phyloP scores from a whole-genome alignment of 2,329 filamentous ascomycete genomes.

The Didymella exigua region DNA sequence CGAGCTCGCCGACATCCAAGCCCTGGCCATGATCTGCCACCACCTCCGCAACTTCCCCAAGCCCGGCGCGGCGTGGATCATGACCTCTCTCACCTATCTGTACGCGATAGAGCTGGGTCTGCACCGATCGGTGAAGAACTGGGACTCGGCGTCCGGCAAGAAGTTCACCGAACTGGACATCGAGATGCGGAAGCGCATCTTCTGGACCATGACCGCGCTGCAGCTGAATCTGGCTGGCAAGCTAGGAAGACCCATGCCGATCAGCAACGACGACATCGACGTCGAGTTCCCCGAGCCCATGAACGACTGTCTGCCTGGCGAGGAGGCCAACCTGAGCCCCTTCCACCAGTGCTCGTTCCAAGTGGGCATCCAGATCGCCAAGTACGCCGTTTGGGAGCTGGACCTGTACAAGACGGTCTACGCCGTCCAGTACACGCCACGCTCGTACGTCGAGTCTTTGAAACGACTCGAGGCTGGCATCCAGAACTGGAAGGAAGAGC shows the following conservation, averaged over 20 bases:
- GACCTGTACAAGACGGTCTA: conserved; percentile 81
- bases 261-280: conserved; percentile 77
- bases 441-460: conserved; percentile 68
- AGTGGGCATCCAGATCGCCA: conserved; percentile 69
- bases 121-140: conserved; percentile 71
- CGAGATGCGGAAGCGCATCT: conserved; percentile 78
- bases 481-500: conserved; percentile 64
- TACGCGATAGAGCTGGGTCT: conserved; percentile 76
- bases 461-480: conserved; percentile 69
- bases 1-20: conserved; percentile 72
- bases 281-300: conserved; percentile 75
- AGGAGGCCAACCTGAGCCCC: conserved; percentile 51
- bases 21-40: conserved; percentile 71
- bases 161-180: conserved; percentile 64
- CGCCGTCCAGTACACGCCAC: conserved; percentile 66
- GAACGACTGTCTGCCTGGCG: conserved; percentile 71
- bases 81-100: conserved; percentile 68
- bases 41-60: conserved; percentile 81
- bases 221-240: conserved; percentile 74
- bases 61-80: conserved; percentile 73
- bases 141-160: conserved; percentile 50
- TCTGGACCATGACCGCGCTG: conserved; percentile 73
- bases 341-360: conserved; percentile 68
- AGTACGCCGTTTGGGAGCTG: conserved; percentile 69
- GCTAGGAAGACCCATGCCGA: conserved; percentile 76